A percentile compares a stretch with the other conserved stretches of the same genome.
phyloP scores from a whole-genome alignment of 306 rosid genomes.

The Clitoria ternatea region DNA sequence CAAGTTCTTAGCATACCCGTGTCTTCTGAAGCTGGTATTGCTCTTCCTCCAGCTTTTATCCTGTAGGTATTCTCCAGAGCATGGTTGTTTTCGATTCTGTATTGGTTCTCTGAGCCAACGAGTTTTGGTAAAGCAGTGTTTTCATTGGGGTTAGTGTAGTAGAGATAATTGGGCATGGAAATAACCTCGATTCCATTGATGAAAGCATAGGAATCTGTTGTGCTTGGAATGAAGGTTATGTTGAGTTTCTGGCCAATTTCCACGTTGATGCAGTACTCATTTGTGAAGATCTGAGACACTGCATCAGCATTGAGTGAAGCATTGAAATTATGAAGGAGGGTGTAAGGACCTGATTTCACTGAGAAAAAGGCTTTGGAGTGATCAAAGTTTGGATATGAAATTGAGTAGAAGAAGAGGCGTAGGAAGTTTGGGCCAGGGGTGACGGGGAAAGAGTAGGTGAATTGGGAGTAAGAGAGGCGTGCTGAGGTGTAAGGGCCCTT shows the following conservation, averaged over 20 bases:
- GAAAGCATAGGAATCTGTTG: background rate
- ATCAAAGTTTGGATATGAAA: background rate
- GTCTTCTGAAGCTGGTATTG: background rate
- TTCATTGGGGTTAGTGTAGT: background rate
- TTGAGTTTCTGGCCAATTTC: background rate
- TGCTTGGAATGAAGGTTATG: background rate
- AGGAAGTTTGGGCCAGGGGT: conserved; percentile 22
- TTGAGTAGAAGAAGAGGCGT: conserved; percentile 23
- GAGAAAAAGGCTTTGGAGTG: conserved; percentile 21
- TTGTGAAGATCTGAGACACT: background rate
- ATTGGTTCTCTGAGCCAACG: background rate
- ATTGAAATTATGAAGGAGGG: conserved; percentile 31
- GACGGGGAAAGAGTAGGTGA: conserved; percentile 36
- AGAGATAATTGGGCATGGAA: background rate
- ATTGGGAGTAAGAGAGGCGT: conserved; percentile 24
- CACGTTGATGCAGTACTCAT: conserved; percentile 32
- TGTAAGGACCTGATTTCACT: conserved; percentile 17
- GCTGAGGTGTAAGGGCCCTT: background rate
- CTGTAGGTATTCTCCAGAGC: background rate
- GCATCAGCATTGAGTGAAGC: conserved; percentile 18
- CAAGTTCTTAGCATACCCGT: background rate
- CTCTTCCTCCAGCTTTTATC: background rate
- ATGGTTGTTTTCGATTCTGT: background rate
- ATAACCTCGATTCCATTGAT: background rate
- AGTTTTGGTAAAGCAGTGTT: background rate